Evolutionary conservation across 768 basidiomycete species (phyloP).

Genomic region (Boletus eberwhitei): DNA sequence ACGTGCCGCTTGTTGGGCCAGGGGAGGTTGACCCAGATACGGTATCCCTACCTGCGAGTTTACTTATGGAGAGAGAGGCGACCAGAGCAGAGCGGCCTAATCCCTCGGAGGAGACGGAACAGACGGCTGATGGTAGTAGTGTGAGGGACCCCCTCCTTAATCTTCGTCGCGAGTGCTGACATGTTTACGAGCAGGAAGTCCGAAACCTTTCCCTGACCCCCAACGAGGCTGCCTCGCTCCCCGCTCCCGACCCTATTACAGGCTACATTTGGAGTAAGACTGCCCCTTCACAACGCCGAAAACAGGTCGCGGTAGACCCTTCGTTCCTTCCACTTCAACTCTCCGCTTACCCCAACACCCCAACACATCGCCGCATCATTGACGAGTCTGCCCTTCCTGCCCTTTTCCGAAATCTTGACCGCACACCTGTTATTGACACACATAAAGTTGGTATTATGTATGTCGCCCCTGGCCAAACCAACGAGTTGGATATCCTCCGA

Average conservation of each 20-base stretch:
- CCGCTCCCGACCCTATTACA: conserved; percentile 67
- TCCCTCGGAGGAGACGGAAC: conserved; percentile 19
- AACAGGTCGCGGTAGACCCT: conserved; percentile 82
- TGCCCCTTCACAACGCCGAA: conserved; percentile 85
- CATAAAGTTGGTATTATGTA: conserved; percentile 97
- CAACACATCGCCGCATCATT: conserved; percentile 43
- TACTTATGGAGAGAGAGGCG: conserved; percentile 64
- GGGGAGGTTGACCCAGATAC: conserved; percentile 84
- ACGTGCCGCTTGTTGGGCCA: conserved; percentile 78
- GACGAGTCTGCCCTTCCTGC: conserved; percentile 53
- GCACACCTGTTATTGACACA: conserved; percentile 92
- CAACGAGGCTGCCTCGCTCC: conserved; percentile 16
- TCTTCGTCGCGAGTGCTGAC: conserved; percentile 6
- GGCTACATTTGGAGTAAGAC: conserved; percentile 87
- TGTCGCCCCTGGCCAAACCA: conserved; percentile 85
- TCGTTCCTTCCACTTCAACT: conserved; percentile 83
- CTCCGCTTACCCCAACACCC: conserved; percentile 61
- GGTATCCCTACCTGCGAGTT: conserved; percentile 64
- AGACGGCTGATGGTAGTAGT: neutral
- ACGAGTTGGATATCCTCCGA: conserved; percentile 80
- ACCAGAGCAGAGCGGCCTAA: conserved; percentile 32
- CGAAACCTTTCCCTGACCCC: conserved; percentile 8
- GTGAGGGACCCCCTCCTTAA: conserved; percentile 9
- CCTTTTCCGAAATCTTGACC: conserved; percentile 68
- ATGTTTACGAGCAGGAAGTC: conserved; percentile 19